Base-by-base conservation (phyloP, 805 yeast species). In the Saccharomycopsis javanensis region DNA sequence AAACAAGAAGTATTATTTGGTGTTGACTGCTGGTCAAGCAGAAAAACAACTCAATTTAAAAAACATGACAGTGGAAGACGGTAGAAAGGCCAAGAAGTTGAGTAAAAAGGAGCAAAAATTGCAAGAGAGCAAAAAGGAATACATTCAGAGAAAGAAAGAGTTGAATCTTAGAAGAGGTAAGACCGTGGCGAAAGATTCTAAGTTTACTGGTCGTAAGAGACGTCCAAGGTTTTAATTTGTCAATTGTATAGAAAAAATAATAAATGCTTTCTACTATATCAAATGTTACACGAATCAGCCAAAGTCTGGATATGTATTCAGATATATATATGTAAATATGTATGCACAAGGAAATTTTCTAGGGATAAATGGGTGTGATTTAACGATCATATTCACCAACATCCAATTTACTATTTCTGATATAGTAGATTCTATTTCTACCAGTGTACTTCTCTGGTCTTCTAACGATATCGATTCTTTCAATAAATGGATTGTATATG, bases 151-250 rank as follows among this genome's bases (percentile, higher is more conserved):
- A 69, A 94, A 94, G 86, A 94, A 94, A 76, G 96, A 88, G 57
- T 75, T 91, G 57, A 89, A 86, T 92, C 85, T 85, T 67, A 87
- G 86, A 70, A 81, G 98, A 67, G 99, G 99, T 50, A 86, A 86
- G 68, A 71, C 73, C 45, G 98, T 92, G 5, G 96, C 98, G 2
- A 77, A 76, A 61, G 99, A 94, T 69, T 87, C 96, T 59, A 88
- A 86, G 69, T 92, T 85, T 71, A 88, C 97, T 2, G 98, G 95
- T 53, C 81, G 99, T 74, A 81, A 79, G 72, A 78, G 95, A 73
- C 76, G 80, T 63, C 79, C 85, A 10, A 37, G 54, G 15, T 52
- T 52, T 18, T 52, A 23, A 52, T 8, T 20, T 42, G 48, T n/a
- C n/a, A n/a, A n/a, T n/a, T n/a, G n/a, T n/a, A n/a, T n/a, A n/a